phyloP scores from a whole-genome alignment of 2,329 filamentous ascomycete species.

The Rugonectria rugulosa region DNA sequence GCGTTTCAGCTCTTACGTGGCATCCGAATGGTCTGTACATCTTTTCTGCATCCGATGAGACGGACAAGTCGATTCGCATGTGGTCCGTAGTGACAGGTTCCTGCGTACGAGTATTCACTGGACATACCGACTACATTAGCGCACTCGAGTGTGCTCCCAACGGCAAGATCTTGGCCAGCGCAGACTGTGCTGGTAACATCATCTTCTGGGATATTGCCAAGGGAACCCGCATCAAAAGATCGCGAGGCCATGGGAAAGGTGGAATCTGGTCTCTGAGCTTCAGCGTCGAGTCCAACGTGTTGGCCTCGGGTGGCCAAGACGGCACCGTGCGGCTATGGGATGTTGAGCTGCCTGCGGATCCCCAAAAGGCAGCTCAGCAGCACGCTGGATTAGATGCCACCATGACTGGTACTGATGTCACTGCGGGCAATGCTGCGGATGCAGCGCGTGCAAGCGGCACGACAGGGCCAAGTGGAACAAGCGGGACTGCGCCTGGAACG shows the following conservation, averaged over 20 bases:
- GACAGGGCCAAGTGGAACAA: slow-evolving; percentile 38
- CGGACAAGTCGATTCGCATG: slow-evolving; percentile 93
- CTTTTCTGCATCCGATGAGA: slow-evolving; percentile 88
- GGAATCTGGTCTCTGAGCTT: slow-evolving; percentile 94
- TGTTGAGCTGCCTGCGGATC: slow-evolving; percentile 75
- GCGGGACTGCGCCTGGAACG: slow-evolving; percentile 40
- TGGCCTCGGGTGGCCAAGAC: slow-evolving; percentile 90
- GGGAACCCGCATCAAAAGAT: slow-evolving; percentile 86
- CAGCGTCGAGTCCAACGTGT: slow-evolving; percentile 88
- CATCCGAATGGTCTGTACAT: slow-evolving; percentile 94
- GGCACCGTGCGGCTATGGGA: slow-evolving; percentile 96
- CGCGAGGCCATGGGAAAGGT: slow-evolving; percentile 91
- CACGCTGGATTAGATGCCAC: slow-evolving; percentile 54
- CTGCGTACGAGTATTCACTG: slow-evolving; percentile 89
- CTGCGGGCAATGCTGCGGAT: slow-evolving; percentile 34
- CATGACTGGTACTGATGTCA: slow-evolving; percentile 50
- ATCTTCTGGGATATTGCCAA: slow-evolving; percentile 94
- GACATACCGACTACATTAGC: slow-evolving; percentile 87
- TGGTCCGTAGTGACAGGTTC: slow-evolving; percentile 91
- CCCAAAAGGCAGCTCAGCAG: slow-evolving; percentile 63
- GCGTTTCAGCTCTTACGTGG: slow-evolving; percentile 91
- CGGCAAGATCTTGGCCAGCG: slow-evolving; percentile 90
- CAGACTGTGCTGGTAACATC: slow-evolving; percentile 87
- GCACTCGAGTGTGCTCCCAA: slow-evolving; percentile 85
- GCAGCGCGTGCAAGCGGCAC: slow-evolving; percentile 38